Evolutionary conservation across 306 rosid species (phyloP).

Genomic region (Medicago ruthenica): DNA sequence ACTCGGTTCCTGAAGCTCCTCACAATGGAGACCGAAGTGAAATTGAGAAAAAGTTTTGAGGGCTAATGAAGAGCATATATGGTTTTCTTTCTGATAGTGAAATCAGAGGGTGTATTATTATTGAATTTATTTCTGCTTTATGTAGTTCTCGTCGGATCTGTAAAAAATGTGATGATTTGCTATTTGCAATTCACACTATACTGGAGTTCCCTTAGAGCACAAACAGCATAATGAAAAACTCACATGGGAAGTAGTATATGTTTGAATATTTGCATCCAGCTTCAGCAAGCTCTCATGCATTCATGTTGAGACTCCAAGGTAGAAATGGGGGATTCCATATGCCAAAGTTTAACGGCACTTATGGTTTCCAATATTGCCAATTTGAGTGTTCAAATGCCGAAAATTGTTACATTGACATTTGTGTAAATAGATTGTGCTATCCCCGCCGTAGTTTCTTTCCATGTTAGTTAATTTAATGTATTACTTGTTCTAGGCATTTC

Average conservation of each 20-base stretch:
- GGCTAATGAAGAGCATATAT: constrained; percentile 9
- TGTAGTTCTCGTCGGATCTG: constrained; percentile 1
- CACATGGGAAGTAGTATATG: constrained; percentile 22
- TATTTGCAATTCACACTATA: constrained; percentile 10
- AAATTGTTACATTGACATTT: constrained; percentile 9
- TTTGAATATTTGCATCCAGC: constrained; percentile 23
- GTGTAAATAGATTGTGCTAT: background rate
- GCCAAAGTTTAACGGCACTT: constrained; percentile 19
- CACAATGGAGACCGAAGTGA: background rate
- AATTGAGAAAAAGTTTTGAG: constrained; percentile 5
- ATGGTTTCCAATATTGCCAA: constrained; percentile 5
- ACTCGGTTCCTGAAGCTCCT: constrained; percentile 8
- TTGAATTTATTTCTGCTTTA: constrained; percentile 3
- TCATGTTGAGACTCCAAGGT: constrained; percentile 4
- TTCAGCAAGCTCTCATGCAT: constrained; percentile 23
- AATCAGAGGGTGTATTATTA: constrained; percentile 4
- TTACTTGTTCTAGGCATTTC: constrained; percentile 31
- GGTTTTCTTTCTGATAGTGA: constrained; percentile 35
- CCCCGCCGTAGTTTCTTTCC: constrained; percentile 21
- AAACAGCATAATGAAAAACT: constrained; percentile 15
- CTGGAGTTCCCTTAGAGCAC: constrained; percentile 24
- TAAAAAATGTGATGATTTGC: constrained; percentile 10
- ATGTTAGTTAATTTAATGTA: constrained; percentile 22
- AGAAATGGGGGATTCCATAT: constrained; percentile 18
- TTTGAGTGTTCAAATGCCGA: constrained; percentile 21